These are phyloP conservation scores for Penicillium psychrosexuale DNA, from an alignment of 2,329 filamentous ascomycete genomes.

Conservation along the genomic window DNA sequence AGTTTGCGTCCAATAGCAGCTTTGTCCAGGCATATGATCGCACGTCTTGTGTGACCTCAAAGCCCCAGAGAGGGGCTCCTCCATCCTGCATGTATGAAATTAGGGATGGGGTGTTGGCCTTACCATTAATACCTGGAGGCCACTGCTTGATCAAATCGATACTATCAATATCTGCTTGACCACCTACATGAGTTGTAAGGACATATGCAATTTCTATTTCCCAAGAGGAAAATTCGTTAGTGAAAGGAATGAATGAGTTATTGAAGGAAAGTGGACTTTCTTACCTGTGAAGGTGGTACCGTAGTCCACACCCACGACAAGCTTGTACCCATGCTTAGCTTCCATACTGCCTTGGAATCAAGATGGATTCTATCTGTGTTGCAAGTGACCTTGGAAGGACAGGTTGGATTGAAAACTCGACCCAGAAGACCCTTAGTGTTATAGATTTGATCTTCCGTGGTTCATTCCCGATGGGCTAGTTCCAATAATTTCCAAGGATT, in stretches of 20 bases:
- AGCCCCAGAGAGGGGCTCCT: not conserved
- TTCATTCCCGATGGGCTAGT: not conserved
- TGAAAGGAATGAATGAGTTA: not conserved
- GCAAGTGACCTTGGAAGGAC: not conserved
- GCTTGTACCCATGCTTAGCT: not conserved
- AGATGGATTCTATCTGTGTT: not conserved
- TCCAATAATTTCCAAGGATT: not conserved
- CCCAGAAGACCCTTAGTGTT: too few relatives aligned
- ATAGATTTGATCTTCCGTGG: too few relatives aligned
- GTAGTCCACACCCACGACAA: not conserved
- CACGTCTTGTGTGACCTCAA: not conserved
- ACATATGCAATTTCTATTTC: not conserved
- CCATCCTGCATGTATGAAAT: not conserved
- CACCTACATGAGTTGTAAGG: not conserved
- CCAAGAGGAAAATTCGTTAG: not conserved
- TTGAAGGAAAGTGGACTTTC: not conserved
- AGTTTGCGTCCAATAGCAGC: not conserved
- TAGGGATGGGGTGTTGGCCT: not conserved
- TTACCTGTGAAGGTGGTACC: not conserved
- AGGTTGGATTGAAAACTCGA: too few relatives aligned
- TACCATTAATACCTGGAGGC: not conserved
- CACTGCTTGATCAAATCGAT: not conserved
- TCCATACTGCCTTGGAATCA: not conserved
- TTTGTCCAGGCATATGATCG: not conserved
- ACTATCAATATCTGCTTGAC: not conserved